Conservation (phyloP, 2,329 filamentous ascomycete species). For the Aschersonia sp. region DNA sequence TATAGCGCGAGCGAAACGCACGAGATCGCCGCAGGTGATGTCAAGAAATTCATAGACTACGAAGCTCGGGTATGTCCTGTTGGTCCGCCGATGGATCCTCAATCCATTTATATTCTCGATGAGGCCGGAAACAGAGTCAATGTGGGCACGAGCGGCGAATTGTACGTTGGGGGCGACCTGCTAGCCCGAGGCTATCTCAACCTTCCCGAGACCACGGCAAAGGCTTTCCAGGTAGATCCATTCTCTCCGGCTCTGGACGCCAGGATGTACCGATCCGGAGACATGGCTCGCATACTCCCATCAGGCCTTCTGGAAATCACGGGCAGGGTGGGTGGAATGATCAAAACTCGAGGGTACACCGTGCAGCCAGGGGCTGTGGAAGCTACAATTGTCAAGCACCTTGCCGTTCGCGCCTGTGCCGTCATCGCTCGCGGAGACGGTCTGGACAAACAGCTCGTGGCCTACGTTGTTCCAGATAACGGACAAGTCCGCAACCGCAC, state of each 20-base stretch:
- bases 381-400: constrained; percentile 52
- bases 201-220: constrained; percentile 61
- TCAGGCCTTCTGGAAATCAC: constrained; percentile 62
- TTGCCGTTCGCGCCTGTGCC: constrained; percentile 58
- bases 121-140: constrained; percentile 52
- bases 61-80: constrained; percentile 58
- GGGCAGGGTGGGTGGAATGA: constrained; percentile 64
- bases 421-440: constrained; percentile 65
- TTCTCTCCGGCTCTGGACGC: constrained; percentile 45
- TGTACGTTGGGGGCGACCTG: constrained; percentile 61
- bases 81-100: constrained; percentile 52
- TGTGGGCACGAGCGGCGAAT: constrained; percentile 50
- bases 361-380: constrained; percentile 67
- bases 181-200: constrained; percentile 69
- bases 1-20: constrained; percentile 77
- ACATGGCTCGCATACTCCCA: constrained; percentile 51
- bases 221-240: constrained; percentile 53
- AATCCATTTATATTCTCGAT: constrained; percentile 59
- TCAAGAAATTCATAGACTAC: constrained; percentile 49
- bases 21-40: constrained; percentile 65
- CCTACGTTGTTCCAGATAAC: constrained; percentile 58
- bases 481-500: constrained; percentile 44
- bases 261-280: constrained; percentile 63
- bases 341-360: constrained; percentile 67
- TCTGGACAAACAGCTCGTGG: constrained; percentile 59